Evolutionary conservation across 805 yeast genomes (phyloP).

Genomic region (Candida alai): DNA sequence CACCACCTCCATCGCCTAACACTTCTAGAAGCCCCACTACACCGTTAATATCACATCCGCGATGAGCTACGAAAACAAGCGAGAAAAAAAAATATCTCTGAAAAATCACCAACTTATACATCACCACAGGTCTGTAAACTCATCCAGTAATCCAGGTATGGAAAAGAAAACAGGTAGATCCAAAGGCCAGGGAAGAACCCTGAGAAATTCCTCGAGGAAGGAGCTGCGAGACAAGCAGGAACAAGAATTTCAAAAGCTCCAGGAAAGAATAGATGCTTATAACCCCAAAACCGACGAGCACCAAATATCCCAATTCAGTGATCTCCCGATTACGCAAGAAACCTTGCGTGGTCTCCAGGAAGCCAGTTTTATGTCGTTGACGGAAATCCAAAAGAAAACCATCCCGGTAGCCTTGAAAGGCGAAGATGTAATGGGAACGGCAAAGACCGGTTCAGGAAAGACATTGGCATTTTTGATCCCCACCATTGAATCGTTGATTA

Average conservation of each 20-base stretch:
- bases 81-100: too few species aligned
- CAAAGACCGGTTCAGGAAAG: constrained; percentile 88
- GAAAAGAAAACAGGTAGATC: neutral
- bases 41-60: too few species aligned
- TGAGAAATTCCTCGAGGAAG: constrained; percentile 15
- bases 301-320: constrained; percentile 50
- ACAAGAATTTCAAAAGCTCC: constrained; percentile 40
- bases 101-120: too few species aligned
- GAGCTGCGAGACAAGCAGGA: constrained; percentile 27
- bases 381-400: constrained; percentile 81
- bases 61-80: too few species aligned
- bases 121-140: too few species aligned
- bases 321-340: constrained; percentile 67
- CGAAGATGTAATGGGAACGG: constrained; percentile 79
- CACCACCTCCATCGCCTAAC: too few species aligned
- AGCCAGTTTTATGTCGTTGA: constrained; percentile 73
- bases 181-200: constrained; percentile 13
- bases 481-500: constrained; percentile 62
- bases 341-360: constrained; percentile 72
- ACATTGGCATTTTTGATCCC: constrained; percentile 86
- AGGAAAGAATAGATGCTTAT: constrained; percentile 48
- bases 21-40: too few species aligned
- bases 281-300: constrained; percentile 38
- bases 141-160: too few species aligned
- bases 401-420: constrained; percentile 77